Percentiles rank a stretch among this genome's conserved stretches.
These are phyloP conservation scores for Barnettozyma wickerhamii DNA, from an alignment of 805 yeast species.

Conservation along the genomic window DNA sequence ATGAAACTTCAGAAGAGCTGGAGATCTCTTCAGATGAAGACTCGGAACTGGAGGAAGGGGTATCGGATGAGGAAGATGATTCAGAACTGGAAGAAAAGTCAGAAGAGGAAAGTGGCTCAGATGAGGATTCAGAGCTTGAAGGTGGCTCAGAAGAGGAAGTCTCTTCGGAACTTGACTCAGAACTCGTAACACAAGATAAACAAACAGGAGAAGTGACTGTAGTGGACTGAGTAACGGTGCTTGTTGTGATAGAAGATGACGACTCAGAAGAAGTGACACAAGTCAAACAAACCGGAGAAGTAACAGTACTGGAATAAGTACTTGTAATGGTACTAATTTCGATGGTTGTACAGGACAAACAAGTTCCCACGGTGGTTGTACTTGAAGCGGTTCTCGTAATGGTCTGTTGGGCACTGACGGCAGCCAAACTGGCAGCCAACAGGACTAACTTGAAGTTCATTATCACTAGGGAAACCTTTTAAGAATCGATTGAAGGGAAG, in stretches of 20 bases:
- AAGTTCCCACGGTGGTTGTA: not conserved
- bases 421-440: not conserved
- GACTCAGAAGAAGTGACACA: not conserved
- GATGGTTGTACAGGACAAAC: not conserved
- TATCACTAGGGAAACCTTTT: not conserved
- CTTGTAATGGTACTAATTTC: not conserved
- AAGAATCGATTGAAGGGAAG: not conserved
- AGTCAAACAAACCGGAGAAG: not conserved
- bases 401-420: not conserved
- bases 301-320: not conserved
- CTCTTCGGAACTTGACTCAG: not conserved
- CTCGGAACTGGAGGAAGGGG: not conserved
- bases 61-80: slow-evolving; percentile 1
- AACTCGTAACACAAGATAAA: not conserved
- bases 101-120: slow-evolving; percentile 1
- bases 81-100: too few relatives aligned
- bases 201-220: not conserved
- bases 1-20: not conserved
- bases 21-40: slow-evolving; percentile 3
- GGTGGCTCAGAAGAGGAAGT: slow-evolving; percentile 1
- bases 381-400: not conserved
- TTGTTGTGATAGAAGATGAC: not conserved
- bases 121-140: slow-evolving; percentile 3
- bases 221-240: not conserved
- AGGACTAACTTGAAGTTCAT: not conserved